Base-by-base conservation (phyloP, 2,329 filamentous ascomycete genomes). In the Kalmusia sp. region DNA sequence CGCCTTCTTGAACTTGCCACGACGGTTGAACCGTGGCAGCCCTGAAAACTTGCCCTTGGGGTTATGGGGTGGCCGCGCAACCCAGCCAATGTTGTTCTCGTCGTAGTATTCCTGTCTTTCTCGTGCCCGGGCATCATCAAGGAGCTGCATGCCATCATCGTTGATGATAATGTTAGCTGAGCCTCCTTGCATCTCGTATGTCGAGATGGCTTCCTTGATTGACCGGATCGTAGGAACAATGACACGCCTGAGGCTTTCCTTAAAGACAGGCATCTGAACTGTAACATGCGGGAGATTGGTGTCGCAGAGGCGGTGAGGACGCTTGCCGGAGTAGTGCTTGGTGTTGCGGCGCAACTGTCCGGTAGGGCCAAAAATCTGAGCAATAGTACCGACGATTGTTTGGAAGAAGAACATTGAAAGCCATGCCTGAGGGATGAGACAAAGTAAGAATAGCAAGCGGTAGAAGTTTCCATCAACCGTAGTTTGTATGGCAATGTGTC, bases 221-320 rank as follows among this genome's bases (percentile, higher is more conserved):
- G 89, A 92, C 65, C 86, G 86, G 64, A 93, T 84, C 0, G 90
- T 93, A 6, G 90, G 90, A 17, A 82, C 83, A 65, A 93, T 92
- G 72, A 96, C 91, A 56, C 80, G 85, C 30, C 78, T 77, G 2
- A 96, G 81, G 59, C 91, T 90, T 72, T 96, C 91, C 73, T 93
- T 95, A 79, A 95, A 96, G 0, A 96, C 90, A 4, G 91, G 91
- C 71, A 90, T 93, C 69, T 96, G 91, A 35, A 96, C 89, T 3
- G 78, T 81, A 58, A 91, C 81, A 67, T 91, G 90, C 2, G 89
- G 89, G 14, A 93, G 79, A 69, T 43, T 47, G 1, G 75, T 63
- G 17, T 83, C 82, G 1, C 88, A 86, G 7, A 87, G 82, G n/a
- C 67, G 61, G n/a, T 54, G 56, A 1, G 70, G 67, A 8, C 65